Evolutionary conservation across 192 early-diverging fungal species (phyloP).

Genomic region (Linnemannia zychae): DNA sequence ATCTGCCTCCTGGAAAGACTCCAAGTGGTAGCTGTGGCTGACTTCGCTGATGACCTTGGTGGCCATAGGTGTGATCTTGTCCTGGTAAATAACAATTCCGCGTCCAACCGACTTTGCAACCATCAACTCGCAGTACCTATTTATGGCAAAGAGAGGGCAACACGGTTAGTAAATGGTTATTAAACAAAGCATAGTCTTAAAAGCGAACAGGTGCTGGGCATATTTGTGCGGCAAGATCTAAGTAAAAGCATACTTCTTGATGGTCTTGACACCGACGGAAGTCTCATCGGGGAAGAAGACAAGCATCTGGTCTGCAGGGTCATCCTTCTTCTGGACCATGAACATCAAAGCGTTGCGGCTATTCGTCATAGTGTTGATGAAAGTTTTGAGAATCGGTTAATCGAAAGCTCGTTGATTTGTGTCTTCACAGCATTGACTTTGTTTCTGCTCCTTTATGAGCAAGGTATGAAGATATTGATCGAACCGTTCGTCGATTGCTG

Average conservation of each 20-base stretch:
- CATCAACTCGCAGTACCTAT: slow-evolving; percentile 83
- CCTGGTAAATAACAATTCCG: slow-evolving; percentile 90
- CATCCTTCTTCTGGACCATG: slow-evolving; percentile 84
- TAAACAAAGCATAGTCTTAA: not conserved
- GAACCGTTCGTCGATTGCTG: too few relatives aligned
- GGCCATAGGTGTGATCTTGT: slow-evolving; percentile 86
- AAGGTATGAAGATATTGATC: too few relatives aligned
- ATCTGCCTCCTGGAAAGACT: slow-evolving; percentile 92
- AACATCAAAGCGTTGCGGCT: slow-evolving; percentile 86
- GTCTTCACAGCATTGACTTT: too few relatives aligned
- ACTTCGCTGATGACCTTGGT: slow-evolving; percentile 74
- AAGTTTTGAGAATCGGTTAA: too few relatives aligned
- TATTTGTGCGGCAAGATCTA: too few relatives aligned
- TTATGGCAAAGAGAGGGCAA: slow-evolving; percentile 35
- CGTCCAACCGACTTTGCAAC: slow-evolving; percentile 82
- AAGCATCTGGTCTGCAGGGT: slow-evolving; percentile 86
- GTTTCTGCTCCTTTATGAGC: too few relatives aligned
- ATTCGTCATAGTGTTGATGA: not conserved
- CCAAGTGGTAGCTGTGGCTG: slow-evolving; percentile 68
- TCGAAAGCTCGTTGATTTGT: too few relatives aligned
- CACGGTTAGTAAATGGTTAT: slow-evolving; percentile 8
- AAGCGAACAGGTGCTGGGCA: too few relatives aligned
- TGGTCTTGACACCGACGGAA: slow-evolving; percentile 90
- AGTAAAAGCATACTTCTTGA: slow-evolving; percentile 79
- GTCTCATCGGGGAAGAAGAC: slow-evolving; percentile 94